Percentiles rank a stretch among this genome's conserved stretches.
Evolutionary conservation across 2,329 filamentous ascomycete genomes (phyloP).

Genomic region (Fusarium sp.): DNA sequence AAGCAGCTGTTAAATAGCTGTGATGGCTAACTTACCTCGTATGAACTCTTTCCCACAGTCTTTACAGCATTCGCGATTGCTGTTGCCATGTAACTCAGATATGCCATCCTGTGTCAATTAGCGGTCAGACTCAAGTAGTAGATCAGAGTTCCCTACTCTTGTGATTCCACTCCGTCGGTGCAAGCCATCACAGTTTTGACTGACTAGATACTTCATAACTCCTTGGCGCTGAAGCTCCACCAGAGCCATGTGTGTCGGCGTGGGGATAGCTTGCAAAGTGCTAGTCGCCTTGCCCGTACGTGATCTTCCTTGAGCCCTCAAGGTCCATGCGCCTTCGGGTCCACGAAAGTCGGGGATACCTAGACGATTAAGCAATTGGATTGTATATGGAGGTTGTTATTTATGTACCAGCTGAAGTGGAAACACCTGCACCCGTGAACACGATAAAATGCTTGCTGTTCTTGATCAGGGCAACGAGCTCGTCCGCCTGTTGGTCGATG

Average conservation of each 20-base stretch:
- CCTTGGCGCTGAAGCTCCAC: slow-evolving; percentile 57
- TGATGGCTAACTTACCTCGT: slow-evolving; percentile 47
- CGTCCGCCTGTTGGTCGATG: slow-evolving; percentile 51
- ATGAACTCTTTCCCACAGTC: slow-evolving; percentile 60
- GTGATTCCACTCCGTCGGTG: slow-evolving; percentile 60
- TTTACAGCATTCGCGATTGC: slow-evolving; percentile 58
- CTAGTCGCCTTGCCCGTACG: slow-evolving; percentile 49
- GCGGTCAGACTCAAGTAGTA: fast-evolving
- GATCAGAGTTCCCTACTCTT: slow-evolving; percentile 47
- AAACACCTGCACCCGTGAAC: slow-evolving; percentile 61
- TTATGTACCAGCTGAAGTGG: slow-evolving; percentile 56
- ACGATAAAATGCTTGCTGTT: slow-evolving; percentile 59
- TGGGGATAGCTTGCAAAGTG: slow-evolving; percentile 59
- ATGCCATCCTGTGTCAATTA: slow-evolving; percentile 51
- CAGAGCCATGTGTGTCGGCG: slow-evolving; percentile 60
- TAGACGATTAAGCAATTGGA: slow-evolving; percentile 6
- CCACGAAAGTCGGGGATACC: slow-evolving; percentile 63
- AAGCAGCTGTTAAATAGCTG: not conserved
- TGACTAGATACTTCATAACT: slow-evolving; percentile 57
- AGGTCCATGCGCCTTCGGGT: slow-evolving; percentile 59
- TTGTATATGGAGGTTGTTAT: fast-evolving
- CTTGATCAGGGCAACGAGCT: slow-evolving; percentile 53
- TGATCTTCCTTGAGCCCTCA: slow-evolving; percentile 56
- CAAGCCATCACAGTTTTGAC: slow-evolving; percentile 55
- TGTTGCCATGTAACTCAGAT: slow-evolving; percentile 62